A percentile compares a stretch with the other conserved stretches of the same genome.
These are phyloP conservation scores for Odontarrhena argentea DNA, from an alignment of 345 rosid genomes.

Conservation along the genomic window DNA sequence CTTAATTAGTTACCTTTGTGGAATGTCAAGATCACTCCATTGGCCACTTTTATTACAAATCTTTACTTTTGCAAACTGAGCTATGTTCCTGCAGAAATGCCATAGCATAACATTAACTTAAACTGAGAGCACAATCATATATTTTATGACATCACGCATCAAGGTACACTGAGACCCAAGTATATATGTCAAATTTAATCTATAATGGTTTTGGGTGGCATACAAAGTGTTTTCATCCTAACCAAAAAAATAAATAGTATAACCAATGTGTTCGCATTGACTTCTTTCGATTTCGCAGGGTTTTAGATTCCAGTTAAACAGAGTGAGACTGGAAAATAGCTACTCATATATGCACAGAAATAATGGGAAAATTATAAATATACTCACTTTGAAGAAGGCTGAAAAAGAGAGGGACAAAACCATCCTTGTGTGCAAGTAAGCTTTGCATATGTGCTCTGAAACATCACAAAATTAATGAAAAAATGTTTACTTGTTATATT, in stretches of 20 bases:
- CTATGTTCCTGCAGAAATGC: conserved; percentile 61
- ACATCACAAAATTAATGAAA: conserved; percentile 21
- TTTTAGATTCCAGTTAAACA: not conserved
- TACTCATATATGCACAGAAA: conserved; percentile 1
- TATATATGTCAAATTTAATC: not conserved
- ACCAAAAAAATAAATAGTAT: too few relatives aligned
- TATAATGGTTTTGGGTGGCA: not conserved
- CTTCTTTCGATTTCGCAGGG: not conserved
- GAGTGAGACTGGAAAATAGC: not conserved
- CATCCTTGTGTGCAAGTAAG: conserved; percentile 93
- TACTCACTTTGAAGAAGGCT: conserved; percentile 70
- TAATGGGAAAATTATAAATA: not conserved
- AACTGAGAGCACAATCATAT: not conserved
- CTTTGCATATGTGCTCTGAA: conserved; percentile 73
- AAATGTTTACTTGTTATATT: conserved; percentile 11
- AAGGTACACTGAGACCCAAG: not conserved
- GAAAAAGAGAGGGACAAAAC: conserved; percentile 69
- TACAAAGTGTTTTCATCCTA: too few relatives aligned
- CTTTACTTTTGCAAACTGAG: conserved; percentile 73
- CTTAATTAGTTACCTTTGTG: conserved; percentile 42
- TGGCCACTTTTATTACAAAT: conserved; percentile 57
- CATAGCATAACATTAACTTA: conserved; percentile 4
- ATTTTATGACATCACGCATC: not conserved
- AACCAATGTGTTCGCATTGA: too few relatives aligned
- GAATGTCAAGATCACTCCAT: conserved; percentile 70